These are phyloP conservation scores for Colletotrichum lupini DNA, from an alignment of 2,329 filamentous ascomycete species.

Conservation along the genomic window DNA sequence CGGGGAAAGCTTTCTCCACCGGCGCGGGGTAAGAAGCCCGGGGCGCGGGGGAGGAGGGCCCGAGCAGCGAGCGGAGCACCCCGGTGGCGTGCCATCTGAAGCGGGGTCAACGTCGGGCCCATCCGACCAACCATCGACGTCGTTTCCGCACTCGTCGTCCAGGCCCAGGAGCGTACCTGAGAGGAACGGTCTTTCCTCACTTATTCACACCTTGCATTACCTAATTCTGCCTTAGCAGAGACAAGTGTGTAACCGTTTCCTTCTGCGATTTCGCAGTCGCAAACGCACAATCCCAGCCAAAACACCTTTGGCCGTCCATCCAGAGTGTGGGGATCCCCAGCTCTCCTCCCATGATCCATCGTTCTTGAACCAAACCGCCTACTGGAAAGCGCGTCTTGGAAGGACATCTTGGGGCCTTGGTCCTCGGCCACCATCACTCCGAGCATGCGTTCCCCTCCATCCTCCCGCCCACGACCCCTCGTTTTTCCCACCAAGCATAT, in stretches of 20 bases:
- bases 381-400: slow-evolving; percentile 9
- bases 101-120: not conserved
- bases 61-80: slow-evolving; percentile 18
- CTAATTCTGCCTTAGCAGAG: too few relatives aligned
- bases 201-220: not conserved
- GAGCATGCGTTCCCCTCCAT: not conserved
- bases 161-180: not conserved
- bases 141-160: not conserved
- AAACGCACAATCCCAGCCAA: not conserved
- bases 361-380: not conserved
- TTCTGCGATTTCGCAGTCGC: not conserved
- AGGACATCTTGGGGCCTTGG: slow-evolving; percentile 9
- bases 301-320: too few relatives aligned
- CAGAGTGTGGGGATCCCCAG: not conserved
- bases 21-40: slow-evolving; percentile 31
- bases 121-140: not conserved
- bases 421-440: slow-evolving; percentile 26
- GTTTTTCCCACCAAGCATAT: not conserved
- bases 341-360: not conserved
- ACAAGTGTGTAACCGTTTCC: too few relatives aligned
- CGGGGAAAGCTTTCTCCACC: slow-evolving; percentile 23
- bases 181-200: not conserved
- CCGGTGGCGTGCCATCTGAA: not conserved
- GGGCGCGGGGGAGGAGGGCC: slow-evolving; percentile 33
- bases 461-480: slow-evolving; percentile 11